Evolutionary conservation across 2,329 filamentous ascomycete species (phyloP), one percentile per base, ranked within the genome.

Genomic region (Verticillium longisporum): DNA sequence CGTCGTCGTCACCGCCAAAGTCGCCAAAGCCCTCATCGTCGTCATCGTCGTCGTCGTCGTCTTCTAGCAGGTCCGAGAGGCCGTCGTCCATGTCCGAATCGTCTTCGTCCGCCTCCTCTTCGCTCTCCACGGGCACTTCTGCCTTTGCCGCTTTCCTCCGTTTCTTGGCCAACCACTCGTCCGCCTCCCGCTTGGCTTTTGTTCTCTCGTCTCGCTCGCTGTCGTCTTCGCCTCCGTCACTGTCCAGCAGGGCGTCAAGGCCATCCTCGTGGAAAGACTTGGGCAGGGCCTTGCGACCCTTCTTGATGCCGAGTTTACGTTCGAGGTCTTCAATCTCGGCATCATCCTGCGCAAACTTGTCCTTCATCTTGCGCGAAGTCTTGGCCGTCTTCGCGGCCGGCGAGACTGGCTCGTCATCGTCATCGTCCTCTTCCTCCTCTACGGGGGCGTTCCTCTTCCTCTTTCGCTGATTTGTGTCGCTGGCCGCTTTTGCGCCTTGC

Each of bases 321-420:
- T 99, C 95, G 36, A 97, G 78, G 2, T 87, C 87, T 21, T 89
- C 88, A 67, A 99, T 98, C 67, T 97, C 92, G 2, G 87, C 90
- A 69, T 98, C 92, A 62, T 99, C 94, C 63, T 91, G 81, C 0
- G 85, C 87, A 4, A 97, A 77, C 66, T 84, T 86, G 3, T 50
- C 45, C n/a, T 50, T 21, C n/a, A 50, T 9, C 45, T 88, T 83
- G 69, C 82, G 85, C n/a, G 86, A 71, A 21, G 65, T 66, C 56
- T 71, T 75, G 6, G 76, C 73, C 61, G 60, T 68, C 63, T 50
- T 69, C 66, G 56, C 67, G 66, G 56, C 72, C 61, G 34, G 34
- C 36, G 36, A 32, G 15, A 26, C 21, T 9, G 36, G 31, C 67
- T 5, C 70, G 58, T 1, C 66, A 66, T 6, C 21, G 4, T 37